Evolutionary conservation across 2,329 filamentous ascomycete genomes (phyloP), one percentile per base, ranked within the genome.

Genomic region (Claviceps spartinae): DNA sequence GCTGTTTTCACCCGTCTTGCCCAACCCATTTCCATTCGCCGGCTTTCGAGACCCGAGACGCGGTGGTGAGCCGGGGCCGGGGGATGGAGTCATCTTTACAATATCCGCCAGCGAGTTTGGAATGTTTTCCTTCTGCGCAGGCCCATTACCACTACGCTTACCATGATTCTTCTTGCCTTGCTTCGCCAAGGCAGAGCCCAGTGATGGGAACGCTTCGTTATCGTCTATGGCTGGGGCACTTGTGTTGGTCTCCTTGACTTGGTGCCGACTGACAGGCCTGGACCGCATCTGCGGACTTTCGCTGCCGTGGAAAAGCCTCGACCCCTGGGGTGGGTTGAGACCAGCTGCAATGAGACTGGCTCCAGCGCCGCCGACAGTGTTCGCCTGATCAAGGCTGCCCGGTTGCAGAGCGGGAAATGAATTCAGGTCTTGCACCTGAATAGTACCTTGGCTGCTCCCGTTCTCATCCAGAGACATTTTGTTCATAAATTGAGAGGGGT

Each of bases 11-110:
- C 82, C 79, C 56, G 77, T 80, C 49, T 47, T 55, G 43, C 40
- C 34, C 1, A 36, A 47, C 18, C 47, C 26, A 13, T 37, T 37
- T 9, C 53, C 53, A 8, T 54, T 54, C 1, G 30, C 50, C 5
- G 47, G 20, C 37, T 40, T 52, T 65, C 79, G 82, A 56, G 76
- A 63, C 41, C 79, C 79, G 56, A 76, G 82, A 57, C 74, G 77
- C 59, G 74, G 77, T 45, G 76, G n/a, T n/a, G n/a, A 75, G 24
- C 71, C 71, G 3, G 85, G 82, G 1, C 75, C 76, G n/a, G 89
- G 88, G 7, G 88, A 89, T 0, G 91, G 89, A 5, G 88, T 87
- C 86, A 95, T 94, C 65, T 91, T 93, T 53, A 97, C 89, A 53
- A 97, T 85, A 67, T 97, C 93, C 38, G 91, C 91, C 49, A 98